A percentile compares a stretch with the other conserved stretches of the same genome.
These are phyloP conservation scores for Globisporangium barbulae DNA, from an alignment of 352 stramenopile species.

Conservation along the genomic window DNA sequence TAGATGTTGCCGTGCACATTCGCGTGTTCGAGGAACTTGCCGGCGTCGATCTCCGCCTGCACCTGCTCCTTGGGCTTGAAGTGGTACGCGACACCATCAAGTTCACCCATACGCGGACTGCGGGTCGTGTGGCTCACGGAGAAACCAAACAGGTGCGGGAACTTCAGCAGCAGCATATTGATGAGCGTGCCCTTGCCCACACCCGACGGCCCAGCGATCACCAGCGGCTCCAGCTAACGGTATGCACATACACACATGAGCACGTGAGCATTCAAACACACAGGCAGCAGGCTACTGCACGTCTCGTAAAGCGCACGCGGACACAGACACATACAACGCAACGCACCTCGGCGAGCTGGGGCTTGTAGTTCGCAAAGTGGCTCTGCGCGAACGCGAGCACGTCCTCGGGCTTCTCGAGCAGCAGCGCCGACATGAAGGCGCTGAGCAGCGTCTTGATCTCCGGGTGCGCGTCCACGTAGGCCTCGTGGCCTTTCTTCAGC, in stretches of 20 bases:
- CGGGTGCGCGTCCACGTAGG: conserved; percentile 79
- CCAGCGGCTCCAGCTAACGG: conserved; percentile 68
- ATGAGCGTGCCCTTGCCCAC: conserved; percentile 97
- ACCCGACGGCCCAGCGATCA: conserved; percentile 90
- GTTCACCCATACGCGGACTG: conserved; percentile 90
- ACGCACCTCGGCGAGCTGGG: conserved; percentile 39
- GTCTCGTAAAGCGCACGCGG: neutral
- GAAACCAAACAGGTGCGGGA: conserved; percentile 91
- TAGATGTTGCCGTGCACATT: conserved; percentile 98
- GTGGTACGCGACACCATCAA: conserved; percentile 97
- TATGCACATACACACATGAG: neutral
- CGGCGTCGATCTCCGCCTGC: conserved; percentile 91
- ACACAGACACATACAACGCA: neutral
- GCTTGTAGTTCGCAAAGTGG: conserved; percentile 79
- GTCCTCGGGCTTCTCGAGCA: conserved; percentile 85
- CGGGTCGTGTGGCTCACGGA: conserved; percentile 98
- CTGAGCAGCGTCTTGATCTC: conserved; percentile 90
- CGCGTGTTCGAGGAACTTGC: conserved; percentile 97
- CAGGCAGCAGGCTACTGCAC: neutral
- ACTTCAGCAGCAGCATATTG: conserved; percentile 85
- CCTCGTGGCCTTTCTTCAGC: conserved; percentile 82
- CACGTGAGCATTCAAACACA: conserved; percentile 3
- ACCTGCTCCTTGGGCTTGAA: conserved; percentile 94
- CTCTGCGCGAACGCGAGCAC: conserved; percentile 74
- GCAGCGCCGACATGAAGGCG: conserved; percentile 82